phyloP scores from a whole-genome alignment of 2,329 filamentous ascomycete species.

The Graphium sp. region DNA sequence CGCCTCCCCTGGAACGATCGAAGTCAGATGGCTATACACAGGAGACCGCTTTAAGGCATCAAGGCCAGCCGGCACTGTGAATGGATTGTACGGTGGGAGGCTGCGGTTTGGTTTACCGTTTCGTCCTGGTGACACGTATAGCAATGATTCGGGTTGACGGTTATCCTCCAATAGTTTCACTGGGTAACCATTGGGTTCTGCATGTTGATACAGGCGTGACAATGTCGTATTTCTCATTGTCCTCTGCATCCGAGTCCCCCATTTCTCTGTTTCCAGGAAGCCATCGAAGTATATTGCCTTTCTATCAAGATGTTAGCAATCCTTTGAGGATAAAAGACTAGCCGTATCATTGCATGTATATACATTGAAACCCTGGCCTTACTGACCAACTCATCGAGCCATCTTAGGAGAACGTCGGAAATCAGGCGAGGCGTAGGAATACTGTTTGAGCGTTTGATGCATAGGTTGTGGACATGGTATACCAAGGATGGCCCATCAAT shows the following conservation, averaged over 20 bases:
- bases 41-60: conserved; percentile 42
- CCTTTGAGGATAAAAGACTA: conserved; percentile 7
- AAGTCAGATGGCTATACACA: conserved; percentile 22
- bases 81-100: conserved; percentile 31
- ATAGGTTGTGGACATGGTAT: conserved; percentile 50
- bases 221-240: no score
- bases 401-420: conserved; percentile 38
- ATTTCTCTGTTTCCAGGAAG: conserved; percentile 53
- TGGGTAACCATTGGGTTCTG: no score
- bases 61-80: conserved; percentile 62
- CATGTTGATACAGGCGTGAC: no score
- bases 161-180: no score
- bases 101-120: no score
- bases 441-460: conserved; percentile 34
- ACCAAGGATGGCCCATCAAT: conserved; percentile 71
- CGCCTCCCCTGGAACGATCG: conserved; percentile 68
- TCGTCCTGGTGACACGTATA: no score
- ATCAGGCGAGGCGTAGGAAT: conserved; percentile 43
- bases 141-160: no score
- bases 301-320: conserved; percentile 17
- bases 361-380: conserved; percentile 19
- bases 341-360: conserved; percentile 38
- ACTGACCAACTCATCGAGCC: conserved; percentile 40
- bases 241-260: no score
- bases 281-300: conserved; percentile 75